Evolutionary conservation across 352 stramenopile species (phyloP).

Genomic region (Phytopythium ostracodes): DNA sequence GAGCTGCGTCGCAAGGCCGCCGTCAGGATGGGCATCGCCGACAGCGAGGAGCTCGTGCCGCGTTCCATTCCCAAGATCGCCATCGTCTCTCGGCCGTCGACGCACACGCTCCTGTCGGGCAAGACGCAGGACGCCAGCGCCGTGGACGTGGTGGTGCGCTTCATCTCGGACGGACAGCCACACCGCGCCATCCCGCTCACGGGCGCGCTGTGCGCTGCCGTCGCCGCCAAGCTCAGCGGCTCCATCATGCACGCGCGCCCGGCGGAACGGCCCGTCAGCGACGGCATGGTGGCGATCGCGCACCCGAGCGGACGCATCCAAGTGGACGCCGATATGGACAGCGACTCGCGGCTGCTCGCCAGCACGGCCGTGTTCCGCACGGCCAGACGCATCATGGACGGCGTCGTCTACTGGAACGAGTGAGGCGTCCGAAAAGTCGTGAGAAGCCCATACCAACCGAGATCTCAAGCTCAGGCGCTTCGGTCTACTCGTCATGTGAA

Average conservation of each 20-base stretch:
- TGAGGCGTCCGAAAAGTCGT: not conserved
- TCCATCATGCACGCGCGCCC: not conserved
- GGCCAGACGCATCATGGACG: constrained; percentile 6
- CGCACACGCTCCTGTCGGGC: constrained; percentile 6
- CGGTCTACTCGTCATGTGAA: too few species aligned
- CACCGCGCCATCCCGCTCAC: constrained; percentile 7
- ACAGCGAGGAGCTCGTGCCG: not conserved
- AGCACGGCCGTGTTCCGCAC: constrained; percentile 5
- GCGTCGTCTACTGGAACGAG: constrained; percentile 8
- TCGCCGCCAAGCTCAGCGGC: not conserved
- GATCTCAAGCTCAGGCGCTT: too few species aligned
- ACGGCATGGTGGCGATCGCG: constrained; percentile 3
- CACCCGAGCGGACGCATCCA: constrained; percentile 6
- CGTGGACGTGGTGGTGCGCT: constrained; percentile 3
- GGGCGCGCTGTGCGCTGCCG: constrained; percentile 2
- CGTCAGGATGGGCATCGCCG: constrained; percentile 3
- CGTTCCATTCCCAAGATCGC: constrained; percentile 7
- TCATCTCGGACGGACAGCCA: constrained; percentile 7
- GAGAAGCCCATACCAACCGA: too few species aligned
- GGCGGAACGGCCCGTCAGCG: not conserved
- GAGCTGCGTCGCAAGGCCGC: not conserved
- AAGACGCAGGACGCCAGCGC: constrained; percentile 3
- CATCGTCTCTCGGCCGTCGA: constrained; percentile 5
- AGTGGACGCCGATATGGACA: constrained; percentile 5
- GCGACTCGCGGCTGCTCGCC: not conserved